Conservation (phyloP, 148 eudicot genomes). For the Spergularia marina region DNA sequence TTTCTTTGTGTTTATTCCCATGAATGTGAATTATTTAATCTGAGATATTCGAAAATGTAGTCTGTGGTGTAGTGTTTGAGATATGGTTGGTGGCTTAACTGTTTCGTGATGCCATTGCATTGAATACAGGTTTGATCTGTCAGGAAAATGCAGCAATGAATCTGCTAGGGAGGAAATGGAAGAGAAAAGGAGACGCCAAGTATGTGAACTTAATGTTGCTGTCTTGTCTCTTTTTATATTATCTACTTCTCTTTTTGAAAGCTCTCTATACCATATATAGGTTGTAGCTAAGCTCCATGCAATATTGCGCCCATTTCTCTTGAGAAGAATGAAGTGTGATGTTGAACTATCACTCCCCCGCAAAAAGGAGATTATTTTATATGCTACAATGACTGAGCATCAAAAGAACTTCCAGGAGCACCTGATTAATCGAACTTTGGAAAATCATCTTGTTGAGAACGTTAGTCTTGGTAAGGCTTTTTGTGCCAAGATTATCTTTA, state of each 20-base stretch:
- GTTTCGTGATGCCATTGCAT: not conserved
- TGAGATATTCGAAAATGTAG: not conserved
- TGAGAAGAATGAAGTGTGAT: conserved; percentile 86
- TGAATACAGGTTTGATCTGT: conserved; percentile 72
- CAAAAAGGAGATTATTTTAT: conserved; percentile 89
- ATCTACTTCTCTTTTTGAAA: not conserved
- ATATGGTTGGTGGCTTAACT: not conserved
- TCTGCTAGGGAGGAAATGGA: conserved; percentile 64
- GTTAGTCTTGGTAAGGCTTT: conserved; percentile 40
- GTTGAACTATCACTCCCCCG: conserved; percentile 85
- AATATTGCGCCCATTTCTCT: conserved; percentile 91
- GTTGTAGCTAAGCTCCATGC: conserved; percentile 92
- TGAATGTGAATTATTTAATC: not conserved
- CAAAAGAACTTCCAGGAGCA: conserved; percentile 84
- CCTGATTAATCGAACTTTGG: conserved; percentile 63
- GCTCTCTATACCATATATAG: conserved; percentile 31
- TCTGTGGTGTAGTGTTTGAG: not conserved
- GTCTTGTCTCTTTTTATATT: not conserved
- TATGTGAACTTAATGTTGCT: conserved; percentile 23
- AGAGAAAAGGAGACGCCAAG: conserved; percentile 78
- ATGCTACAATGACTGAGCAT: conserved; percentile 84
- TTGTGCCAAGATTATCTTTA: not conserved
- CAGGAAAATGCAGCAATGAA: conserved; percentile 71
- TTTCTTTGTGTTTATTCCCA: not conserved
- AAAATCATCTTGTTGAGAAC: conserved; percentile 50